Evolutionary conservation across 2,329 filamentous ascomycete genomes (phyloP).

Genomic region (Pseudogymnoascus sp.): DNA sequence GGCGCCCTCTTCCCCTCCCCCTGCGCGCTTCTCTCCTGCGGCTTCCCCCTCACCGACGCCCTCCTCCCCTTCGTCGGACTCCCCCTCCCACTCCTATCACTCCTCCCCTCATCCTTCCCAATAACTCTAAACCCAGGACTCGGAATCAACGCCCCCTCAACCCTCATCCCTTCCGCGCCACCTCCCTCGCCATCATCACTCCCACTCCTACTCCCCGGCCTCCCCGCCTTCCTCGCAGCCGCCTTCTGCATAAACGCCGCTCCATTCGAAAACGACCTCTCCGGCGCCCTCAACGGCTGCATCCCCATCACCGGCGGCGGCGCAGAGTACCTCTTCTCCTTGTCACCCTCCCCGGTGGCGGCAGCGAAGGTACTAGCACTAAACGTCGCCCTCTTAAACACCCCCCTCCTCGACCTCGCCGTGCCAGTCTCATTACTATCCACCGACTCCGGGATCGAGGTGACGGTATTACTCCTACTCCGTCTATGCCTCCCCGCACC

Average conservation of each 20-base stretch:
- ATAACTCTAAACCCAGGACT: background rate
- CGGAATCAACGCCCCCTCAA: background rate
- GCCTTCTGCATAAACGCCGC: conserved; percentile 37
- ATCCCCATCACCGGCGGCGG: background rate
- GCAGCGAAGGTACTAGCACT: background rate
- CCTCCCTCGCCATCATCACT: conserved; percentile 17
- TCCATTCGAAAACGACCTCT: conserved; percentile 39
- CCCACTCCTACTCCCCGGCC: conserved; percentile 18
- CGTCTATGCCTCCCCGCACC: conserved; percentile 10
- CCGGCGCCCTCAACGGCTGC: conserved; percentile 22
- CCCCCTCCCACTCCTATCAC: background rate
- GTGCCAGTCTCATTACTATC: background rate
- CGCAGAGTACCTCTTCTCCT: background rate
- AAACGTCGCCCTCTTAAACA: background rate
- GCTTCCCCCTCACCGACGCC: background rate
- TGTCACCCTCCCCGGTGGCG: background rate
- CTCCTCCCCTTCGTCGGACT: background rate
- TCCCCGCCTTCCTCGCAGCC: conserved; percentile 19
- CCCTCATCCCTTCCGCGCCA: background rate
- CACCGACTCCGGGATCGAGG: background rate
- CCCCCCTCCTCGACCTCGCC: background rate
- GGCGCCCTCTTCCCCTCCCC: background rate
- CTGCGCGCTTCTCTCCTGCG: background rate
- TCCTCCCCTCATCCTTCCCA: background rate
- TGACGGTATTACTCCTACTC: background rate